Evolutionary conservation across 2,329 filamentous ascomycete species (phyloP).

Genomic region (Penicillium sp.): DNA sequence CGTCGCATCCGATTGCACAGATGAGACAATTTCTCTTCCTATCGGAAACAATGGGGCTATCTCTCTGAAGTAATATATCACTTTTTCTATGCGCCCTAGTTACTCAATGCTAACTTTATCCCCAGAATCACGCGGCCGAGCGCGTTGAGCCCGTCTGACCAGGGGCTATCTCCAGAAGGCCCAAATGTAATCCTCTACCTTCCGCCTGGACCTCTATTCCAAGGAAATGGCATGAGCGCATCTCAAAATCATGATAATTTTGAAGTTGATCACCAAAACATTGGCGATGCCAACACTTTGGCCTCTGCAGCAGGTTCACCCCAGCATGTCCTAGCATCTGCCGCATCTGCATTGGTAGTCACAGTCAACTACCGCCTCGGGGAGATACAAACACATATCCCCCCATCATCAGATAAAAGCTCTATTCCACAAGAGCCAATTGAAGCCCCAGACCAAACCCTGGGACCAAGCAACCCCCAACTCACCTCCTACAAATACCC

Average conservation of each 20-base stretch:
- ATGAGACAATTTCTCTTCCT: slow-evolving; percentile 27
- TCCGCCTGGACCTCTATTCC: slow-evolving; percentile 38
- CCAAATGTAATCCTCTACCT: slow-evolving; percentile 40
- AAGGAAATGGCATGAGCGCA: not conserved
- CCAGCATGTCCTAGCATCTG: slow-evolving; percentile 32
- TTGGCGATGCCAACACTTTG: not conserved
- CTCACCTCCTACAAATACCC: slow-evolving; percentile 33
- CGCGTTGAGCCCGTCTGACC: not conserved
- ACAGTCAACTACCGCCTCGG: slow-evolving; percentile 46
- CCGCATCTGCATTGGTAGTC: slow-evolving; percentile 37
- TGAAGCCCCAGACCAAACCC: not conserved
- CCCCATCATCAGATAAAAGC: not conserved
- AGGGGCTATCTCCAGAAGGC: not conserved
- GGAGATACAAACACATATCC: not conserved
- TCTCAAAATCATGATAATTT: not conserved
- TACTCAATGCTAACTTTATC: not conserved
- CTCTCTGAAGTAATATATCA: slow-evolving; percentile 24
- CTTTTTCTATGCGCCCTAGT: not conserved
- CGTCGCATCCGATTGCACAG: slow-evolving; percentile 12
- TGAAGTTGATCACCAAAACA: not conserved
- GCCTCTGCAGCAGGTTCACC: slow-evolving; percentile 10
- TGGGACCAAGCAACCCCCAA: not conserved
- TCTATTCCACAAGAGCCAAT: not conserved
- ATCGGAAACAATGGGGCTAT: slow-evolving; percentile 34
- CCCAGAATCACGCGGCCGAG: slow-evolving; percentile 25